These are phyloP conservation scores for Apiotrichum montevideense DNA, from an alignment of 1,284 basidiomycete genomes.

Conservation along the genomic window DNA sequence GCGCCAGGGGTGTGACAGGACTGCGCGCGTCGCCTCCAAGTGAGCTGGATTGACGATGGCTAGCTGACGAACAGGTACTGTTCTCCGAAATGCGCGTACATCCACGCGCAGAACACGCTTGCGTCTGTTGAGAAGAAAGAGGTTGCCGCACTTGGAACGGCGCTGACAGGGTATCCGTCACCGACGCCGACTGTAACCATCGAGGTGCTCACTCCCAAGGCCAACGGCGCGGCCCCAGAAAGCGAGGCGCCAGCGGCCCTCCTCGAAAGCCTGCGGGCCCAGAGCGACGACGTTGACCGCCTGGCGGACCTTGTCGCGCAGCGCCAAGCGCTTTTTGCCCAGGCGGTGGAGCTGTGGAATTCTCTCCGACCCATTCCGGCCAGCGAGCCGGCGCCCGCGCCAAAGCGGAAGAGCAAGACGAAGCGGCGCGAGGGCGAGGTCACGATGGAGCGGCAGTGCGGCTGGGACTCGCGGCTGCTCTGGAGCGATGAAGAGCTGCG, in stretches of 20 bases:
- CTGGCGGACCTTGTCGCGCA: slow-evolving; percentile 22
- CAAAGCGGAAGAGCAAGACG: slow-evolving; percentile 24
- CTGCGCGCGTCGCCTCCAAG: slow-evolving; percentile 32
- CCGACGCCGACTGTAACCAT: slow-evolving; percentile 21
- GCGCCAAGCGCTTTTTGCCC: slow-evolving; percentile 24
- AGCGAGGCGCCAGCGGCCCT: not conserved
- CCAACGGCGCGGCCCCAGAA: not conserved
- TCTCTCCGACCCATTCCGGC: not conserved
- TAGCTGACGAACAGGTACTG: slow-evolving; percentile 29
- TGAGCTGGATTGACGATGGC: slow-evolving; percentile 20
- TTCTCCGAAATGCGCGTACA: slow-evolving; percentile 34
- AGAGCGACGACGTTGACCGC: slow-evolving; percentile 12
- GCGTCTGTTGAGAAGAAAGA: slow-evolving; percentile 27
- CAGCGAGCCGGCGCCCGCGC: slow-evolving; percentile 6
- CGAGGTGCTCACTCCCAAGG: not conserved
- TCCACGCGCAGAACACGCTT: slow-evolving; percentile 25
- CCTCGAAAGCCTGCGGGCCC: slow-evolving; percentile 11
- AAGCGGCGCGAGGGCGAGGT: slow-evolving; percentile 16
- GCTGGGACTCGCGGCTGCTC: slow-evolving; percentile 29
- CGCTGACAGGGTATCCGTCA: slow-evolving; percentile 20
- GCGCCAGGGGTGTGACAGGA: slow-evolving; percentile 32
- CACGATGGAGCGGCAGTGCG: slow-evolving; percentile 34
- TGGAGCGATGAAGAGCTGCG: slow-evolving; percentile 29
- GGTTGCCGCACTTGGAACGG: slow-evolving; percentile 14
- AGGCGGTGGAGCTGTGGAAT: slow-evolving; percentile 24